Evolutionary conservation across 257 asterid genomes (phyloP), one percentile per base, ranked within the genome.

Genomic region (Capsicum rhomboideum): DNA sequence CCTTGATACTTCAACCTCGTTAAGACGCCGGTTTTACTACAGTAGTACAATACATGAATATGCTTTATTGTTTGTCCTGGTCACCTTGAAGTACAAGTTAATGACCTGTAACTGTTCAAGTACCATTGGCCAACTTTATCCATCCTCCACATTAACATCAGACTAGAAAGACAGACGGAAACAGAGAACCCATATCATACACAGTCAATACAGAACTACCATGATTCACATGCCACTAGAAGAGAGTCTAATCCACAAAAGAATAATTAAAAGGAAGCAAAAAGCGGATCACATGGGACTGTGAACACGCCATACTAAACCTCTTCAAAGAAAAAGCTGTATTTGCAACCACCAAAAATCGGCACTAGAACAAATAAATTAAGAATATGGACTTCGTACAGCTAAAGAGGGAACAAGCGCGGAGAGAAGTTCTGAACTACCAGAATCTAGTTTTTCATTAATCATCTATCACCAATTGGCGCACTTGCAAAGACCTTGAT

Each of bases 301-400:
- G 52, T 56, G 84, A 83, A 83, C n/a, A 86, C 83, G 82, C 87
- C 87, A 74, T 78, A 72, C 90, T 86, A 82, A 50, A 56, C 83
- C 88, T 86, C 80, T 77, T 85, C 46, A 46, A 58, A 16, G 23
- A 68, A 85, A 86, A 86, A 83, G 86, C 37, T 86, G 90, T 84
- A 87, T 84, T 69, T 78, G 87, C 85, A 75, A 77, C 86, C 77
- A 88, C 83, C 78, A 86, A 83, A 87, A 61, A 74, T 77, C 31
- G 87, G 86, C 91, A 85, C 92, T 85, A 87, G 89, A 85, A 74
- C 84, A 89, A 88, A 90, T 79, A 91, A 86, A 90, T 34, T 83
- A 89, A 87, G 84, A 87, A 88, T 84, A 86, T 87, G 66, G 74
- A 67, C 82, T 85, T 88, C 91, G 87, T 90, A 89, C 90, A 86